Conservation (phyloP, 306 rosid genomes). For the Geum urbanum region DNA sequence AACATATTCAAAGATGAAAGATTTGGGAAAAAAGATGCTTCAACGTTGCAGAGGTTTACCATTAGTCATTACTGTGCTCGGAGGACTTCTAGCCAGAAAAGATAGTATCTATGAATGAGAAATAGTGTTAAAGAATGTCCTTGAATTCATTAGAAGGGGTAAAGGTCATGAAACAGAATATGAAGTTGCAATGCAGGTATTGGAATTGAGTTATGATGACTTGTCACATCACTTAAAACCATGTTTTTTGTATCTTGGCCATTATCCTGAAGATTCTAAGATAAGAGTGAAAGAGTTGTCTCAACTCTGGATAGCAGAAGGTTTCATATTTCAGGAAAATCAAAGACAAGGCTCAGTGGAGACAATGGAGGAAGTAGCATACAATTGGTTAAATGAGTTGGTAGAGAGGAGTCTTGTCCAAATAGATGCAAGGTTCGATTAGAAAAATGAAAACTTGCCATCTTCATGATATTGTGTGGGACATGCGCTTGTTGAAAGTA, state of each 20-base stretch:
- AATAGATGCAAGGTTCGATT: constrained; percentile 32
- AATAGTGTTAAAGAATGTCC: constrained; percentile 18
- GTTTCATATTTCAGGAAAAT: constrained; percentile 17
- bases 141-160: constrained; percentile 27
- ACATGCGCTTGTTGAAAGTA: constrained; percentile 39
- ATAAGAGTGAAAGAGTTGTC: constrained; percentile 31
- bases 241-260: constrained; percentile 46
- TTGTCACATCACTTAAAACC: constrained; percentile 43
- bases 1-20: neutral
- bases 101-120: constrained; percentile 19
- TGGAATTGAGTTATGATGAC: constrained; percentile 44
- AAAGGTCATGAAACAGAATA: constrained; percentile 23
- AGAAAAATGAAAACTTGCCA: constrained; percentile 39
- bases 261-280: constrained; percentile 40
- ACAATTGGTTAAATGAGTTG: constrained; percentile 27
- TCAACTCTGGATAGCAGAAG: constrained; percentile 50
- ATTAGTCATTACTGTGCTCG: constrained; percentile 2
- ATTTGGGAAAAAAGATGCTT: constrained; percentile 5
- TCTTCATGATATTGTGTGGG: constrained; percentile 50
- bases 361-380: constrained; percentile 41
- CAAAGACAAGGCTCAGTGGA: neutral
- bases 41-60: constrained; percentile 8
- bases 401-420: constrained; percentile 46
- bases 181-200: constrained; percentile 22
- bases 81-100: neutral